phyloP scores from a whole-genome alignment of 352 stramenopile genomes.

The Phytophthora syringae region DNA sequence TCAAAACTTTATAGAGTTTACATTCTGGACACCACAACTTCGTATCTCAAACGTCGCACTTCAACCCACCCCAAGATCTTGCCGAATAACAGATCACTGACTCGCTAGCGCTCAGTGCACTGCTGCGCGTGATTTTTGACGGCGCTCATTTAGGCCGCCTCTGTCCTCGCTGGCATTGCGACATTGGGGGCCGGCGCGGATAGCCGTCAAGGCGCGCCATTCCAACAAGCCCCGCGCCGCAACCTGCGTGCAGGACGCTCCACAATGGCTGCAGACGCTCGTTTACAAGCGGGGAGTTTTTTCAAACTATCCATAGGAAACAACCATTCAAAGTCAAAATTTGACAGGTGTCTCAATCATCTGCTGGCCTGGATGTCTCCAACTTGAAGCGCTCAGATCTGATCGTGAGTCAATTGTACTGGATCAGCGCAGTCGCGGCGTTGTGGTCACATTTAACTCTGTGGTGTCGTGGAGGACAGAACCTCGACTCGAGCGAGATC shows the following conservation, averaged over 20 bases:
- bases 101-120: neutral
- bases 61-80: slow-evolving; percentile 18
- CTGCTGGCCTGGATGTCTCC: neutral
- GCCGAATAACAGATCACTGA: neutral
- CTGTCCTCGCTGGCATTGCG: slow-evolving; percentile 11
- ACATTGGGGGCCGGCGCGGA: slow-evolving; percentile 12
- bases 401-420: slow-evolving; percentile 7
- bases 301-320: neutral
- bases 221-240: slow-evolving; percentile 8
- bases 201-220: slow-evolving; percentile 14
- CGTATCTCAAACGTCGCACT: neutral
- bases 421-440: neutral
- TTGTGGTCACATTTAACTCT: neutral
- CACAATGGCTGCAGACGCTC: neutral
- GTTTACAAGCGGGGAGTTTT: slow-evolving; percentile 9
- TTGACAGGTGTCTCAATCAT: slow-evolving; percentile 1
- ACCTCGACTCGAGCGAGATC: too few species aligned
- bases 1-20: slow-evolving; percentile 14
- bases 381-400: slow-evolving; percentile 22
- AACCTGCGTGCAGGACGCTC: neutral
- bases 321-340: neutral
- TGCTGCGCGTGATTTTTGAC: slow-evolving; percentile 15
- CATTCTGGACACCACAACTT: too few species aligned
- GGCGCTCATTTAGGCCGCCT: slow-evolving; percentile 17
- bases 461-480: neutral